Percentiles rank a stretch among this genome's conserved stretches.
phyloP scores from a whole-genome alignment of 2,329 filamentous ascomycete species.

The Ampelomyces quisqualis region DNA sequence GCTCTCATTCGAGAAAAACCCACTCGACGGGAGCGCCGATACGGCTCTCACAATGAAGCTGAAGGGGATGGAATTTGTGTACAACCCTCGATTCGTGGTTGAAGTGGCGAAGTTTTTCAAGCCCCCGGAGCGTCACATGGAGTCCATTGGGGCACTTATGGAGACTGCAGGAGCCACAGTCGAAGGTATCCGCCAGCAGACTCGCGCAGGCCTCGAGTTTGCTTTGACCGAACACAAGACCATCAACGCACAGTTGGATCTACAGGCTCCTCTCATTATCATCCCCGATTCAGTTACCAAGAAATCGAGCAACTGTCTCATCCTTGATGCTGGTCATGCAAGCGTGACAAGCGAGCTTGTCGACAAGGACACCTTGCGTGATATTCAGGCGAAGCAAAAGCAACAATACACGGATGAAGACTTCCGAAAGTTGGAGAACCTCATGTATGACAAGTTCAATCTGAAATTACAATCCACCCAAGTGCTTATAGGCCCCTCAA shows the following conservation, averaged over 20 bases:
- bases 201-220: slow-evolving; percentile 91
- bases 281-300: slow-evolving; percentile 89
- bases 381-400: slow-evolving; percentile 88
- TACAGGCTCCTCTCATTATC: slow-evolving; percentile 94
- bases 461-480: slow-evolving; percentile 94
- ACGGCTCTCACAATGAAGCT: slow-evolving; percentile 86
- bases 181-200: slow-evolving; percentile 92
- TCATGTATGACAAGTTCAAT: slow-evolving; percentile 97
- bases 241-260: slow-evolving; percentile 90
- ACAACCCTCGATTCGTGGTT: slow-evolving; percentile 91
- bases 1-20: slow-evolving; percentile 90
- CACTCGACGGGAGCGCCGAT: slow-evolving; percentile 88
- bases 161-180: slow-evolving; percentile 95
- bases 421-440: slow-evolving; percentile 78
- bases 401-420: slow-evolving; percentile 87
- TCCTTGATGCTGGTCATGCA: slow-evolving; percentile 93
- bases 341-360: slow-evolving; percentile 93
- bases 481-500: slow-evolving; percentile 89
- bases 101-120: slow-evolving; percentile 95
- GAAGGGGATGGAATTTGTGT: slow-evolving; percentile 94
- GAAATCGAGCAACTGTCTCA: slow-evolving; percentile 79
- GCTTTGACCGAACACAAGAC: slow-evolving; percentile 97
- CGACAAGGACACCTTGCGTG: slow-evolving; percentile 82
- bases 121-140: slow-evolving; percentile 95
- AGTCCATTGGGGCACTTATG: slow-evolving; percentile 93